Conservation (phyloP, 2,329 filamentous ascomycete species). For the Ciborinia camelliae region DNA sequence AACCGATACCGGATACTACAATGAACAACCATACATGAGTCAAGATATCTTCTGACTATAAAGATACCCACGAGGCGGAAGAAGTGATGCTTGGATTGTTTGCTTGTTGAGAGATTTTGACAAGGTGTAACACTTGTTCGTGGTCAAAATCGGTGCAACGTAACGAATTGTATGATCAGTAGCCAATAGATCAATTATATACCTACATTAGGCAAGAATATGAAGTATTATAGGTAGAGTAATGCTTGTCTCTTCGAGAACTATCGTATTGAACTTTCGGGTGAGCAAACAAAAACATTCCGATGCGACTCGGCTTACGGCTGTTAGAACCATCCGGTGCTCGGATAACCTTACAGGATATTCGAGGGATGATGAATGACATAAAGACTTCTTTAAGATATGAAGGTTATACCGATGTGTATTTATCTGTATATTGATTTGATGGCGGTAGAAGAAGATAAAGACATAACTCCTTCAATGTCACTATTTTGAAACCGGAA, state of each 20-base stretch:
- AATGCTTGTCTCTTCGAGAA: not conserved
- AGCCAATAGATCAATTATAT: not conserved
- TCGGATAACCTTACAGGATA: not conserved
- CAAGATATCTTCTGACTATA: slow-evolving; percentile 6
- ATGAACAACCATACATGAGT: not conserved
- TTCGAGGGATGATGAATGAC: not conserved
- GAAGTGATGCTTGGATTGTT: slow-evolving; percentile 1
- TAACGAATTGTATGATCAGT: not conserved
- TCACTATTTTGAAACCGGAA: not conserved
- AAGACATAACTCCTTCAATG: no score
- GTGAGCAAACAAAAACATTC: slow-evolving; percentile 14
- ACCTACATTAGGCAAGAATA: not conserved
- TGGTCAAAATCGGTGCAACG: not conserved
- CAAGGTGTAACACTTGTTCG: slow-evolving; percentile 10
- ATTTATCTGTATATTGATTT: not conserved
- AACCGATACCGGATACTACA: slow-evolving; percentile 13
- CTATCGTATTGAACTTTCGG: not conserved
- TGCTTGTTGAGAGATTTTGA: slow-evolving; percentile 3
- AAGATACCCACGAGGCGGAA: not conserved
- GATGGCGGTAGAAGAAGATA: not conserved
- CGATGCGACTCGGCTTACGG: not conserved
- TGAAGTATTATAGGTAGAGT: not conserved
- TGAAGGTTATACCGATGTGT: not conserved
- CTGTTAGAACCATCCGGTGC: not conserved
- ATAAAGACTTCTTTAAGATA: not conserved